Evolutionary conservation across 2,329 filamentous ascomycete genomes (phyloP).

Genomic region (Talaromyces sp.): DNA sequence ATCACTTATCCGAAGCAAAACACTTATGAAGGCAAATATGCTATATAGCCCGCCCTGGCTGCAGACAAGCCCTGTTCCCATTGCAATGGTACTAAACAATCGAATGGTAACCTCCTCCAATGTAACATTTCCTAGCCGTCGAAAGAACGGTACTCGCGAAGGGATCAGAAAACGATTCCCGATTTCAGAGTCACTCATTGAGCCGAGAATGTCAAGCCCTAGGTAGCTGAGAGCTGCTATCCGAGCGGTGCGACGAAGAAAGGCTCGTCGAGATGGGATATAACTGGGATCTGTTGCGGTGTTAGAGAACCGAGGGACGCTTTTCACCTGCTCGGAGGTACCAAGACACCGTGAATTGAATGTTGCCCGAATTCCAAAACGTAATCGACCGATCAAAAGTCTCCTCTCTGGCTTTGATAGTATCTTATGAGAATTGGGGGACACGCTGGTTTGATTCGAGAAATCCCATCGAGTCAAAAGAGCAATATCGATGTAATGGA

Average conservation of each 20-base stretch:
- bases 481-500: neutral
- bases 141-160: neutral
- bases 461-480: neutral
- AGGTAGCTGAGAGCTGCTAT: neutral
- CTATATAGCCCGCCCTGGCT: neutral
- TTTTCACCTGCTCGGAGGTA: neutral
- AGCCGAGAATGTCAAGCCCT: neutral
- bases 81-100: neutral
- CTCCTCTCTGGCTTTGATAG: neutral
- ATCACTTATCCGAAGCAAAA: neutral
- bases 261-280: neutral
- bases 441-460: neutral
- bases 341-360: conserved; percentile 1
- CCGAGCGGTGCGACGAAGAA: neutral
- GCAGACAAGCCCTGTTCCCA: neutral
- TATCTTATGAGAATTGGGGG: neutral
- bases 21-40: neutral
- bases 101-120: neutral
- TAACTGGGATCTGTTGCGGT: neutral
- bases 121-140: neutral
- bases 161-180: neutral
- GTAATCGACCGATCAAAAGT: neutral
- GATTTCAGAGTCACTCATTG: neutral
- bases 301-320: neutral
- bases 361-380: neutral